Base-by-base conservation (phyloP, 164 flowering plant genomes). In the Sextonia rubra region DNA sequence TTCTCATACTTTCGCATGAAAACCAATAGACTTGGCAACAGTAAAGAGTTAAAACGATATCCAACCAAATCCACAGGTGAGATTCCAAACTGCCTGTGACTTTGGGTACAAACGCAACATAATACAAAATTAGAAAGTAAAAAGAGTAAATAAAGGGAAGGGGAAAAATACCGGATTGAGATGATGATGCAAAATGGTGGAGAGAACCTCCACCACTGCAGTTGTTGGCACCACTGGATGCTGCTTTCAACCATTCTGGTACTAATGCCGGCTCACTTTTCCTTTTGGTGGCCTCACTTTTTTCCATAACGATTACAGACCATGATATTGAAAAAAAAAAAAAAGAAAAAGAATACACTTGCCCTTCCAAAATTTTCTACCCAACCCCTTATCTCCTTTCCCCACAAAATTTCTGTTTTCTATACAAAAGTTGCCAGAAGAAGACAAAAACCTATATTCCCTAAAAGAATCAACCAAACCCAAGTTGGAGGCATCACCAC, bases 231-330 rank as follows among this genome's bases (percentile, higher is more conserved):
- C 91, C 87, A 66, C 79, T 69, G 69, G 75, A 74, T 20, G 85
- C 55, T 72, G 79, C 85, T 79, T 85, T 91, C 86, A 94, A 77
- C 98, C 98, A 94, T 86, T 91, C 86, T 74, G 98, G 98, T 76
- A 84, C 90, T 79, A 94, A 86, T 44, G 92, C 70, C 70, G 93
- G 98, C 76, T 94, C 96, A 87, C 64, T 61, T 24, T 12, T 24
- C 24, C 22, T 61, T 61, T 22, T 61, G 11, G 67, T 12, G 27
- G 67, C 20, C 67, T 64, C 67, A 64, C 87, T 83, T 89, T 85
- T 87, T 80, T 87, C 96, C 98, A 92, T 92, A 58, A 76, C 80
- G 80, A 82, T 73, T 60, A 64, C 77, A 73, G 75, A 82, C 77
- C 94, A 87, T 86, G 72, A 87, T 88, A 55, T n/a, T n/a, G n/a